Evolutionary conservation across 371 early-diverging fungal genomes (phyloP).

Genomic region (Mucor irregularis): DNA sequence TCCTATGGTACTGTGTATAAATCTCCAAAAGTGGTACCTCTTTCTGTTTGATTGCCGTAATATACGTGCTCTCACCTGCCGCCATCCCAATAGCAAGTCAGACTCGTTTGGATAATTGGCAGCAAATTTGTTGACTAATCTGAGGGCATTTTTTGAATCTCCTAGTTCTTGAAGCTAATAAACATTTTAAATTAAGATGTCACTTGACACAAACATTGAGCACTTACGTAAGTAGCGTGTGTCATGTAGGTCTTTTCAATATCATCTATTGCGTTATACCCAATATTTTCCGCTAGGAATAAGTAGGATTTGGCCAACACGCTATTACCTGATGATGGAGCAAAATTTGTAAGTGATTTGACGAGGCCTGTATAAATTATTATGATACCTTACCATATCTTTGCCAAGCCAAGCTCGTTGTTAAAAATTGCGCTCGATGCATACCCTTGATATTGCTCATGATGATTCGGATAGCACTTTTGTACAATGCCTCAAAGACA

Average conservation of each 20-base stretch:
- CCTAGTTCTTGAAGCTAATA: constrained; percentile 28
- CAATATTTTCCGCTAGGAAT: constrained; percentile 17
- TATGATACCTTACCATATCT: constrained; percentile 18
- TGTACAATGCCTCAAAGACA: constrained; percentile 21
- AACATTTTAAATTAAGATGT: not conserved
- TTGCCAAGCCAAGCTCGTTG: constrained; percentile 23
- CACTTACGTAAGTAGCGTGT: constrained; percentile 31
- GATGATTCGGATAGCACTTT: constrained; percentile 17
- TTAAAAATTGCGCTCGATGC: constrained; percentile 18
- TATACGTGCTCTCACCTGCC: constrained; percentile 15
- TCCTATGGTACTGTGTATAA: no score
- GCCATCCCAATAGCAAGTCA: constrained; percentile 33
- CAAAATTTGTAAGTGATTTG: not conserved
- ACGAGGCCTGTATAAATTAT: not conserved
- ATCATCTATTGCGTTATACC: constrained; percentile 21
- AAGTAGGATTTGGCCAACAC: constrained; percentile 22
- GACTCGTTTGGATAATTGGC: constrained; percentile 25
- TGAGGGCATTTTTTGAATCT: constrained; percentile 24
- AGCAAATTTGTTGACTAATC: constrained; percentile 16
- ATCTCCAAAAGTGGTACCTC: constrained; percentile 10
- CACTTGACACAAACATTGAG: not conserved
- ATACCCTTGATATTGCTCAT: constrained; percentile 24
- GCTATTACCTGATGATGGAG: constrained; percentile 10
- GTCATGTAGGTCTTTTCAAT: constrained; percentile 29
- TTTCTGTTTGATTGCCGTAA: not conserved